A percentile compares a stretch with the other conserved stretches of the same genome.
phyloP scores from a whole-genome alignment of 1,284 basidiomycete species.

The Trichosporon inkin region DNA sequence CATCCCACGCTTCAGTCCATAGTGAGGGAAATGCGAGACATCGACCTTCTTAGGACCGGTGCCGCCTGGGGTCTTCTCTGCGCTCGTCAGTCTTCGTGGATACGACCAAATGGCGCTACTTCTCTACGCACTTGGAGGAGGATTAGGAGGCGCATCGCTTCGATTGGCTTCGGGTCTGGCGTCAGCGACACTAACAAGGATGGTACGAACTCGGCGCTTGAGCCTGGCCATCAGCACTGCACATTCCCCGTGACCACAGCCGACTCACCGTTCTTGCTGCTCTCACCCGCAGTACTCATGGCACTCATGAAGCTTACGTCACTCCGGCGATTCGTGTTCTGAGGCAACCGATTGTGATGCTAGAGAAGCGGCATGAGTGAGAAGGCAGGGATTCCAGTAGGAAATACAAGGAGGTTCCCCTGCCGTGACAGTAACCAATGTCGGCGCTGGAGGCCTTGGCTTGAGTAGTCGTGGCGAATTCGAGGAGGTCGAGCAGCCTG shows the following conservation, averaged over 20 bases:
- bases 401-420: too few relatives aligned
- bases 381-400: too few relatives aligned
- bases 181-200: not conserved
- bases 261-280: slow-evolving; percentile 2
- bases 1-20: slow-evolving; percentile 25
- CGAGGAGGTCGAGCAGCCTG: not conserved
- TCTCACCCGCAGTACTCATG: slow-evolving; percentile 1
- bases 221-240: slow-evolving; percentile 4
- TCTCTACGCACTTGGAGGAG: not conserved
- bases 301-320: too few relatives aligned
- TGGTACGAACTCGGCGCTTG: slow-evolving; percentile 2
- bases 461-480: too few relatives aligned
- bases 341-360: too few relatives aligned
- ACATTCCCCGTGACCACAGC: not conserved
- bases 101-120: not conserved
- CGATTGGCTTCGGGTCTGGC: not conserved
- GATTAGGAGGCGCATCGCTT: not conserved
- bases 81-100: not conserved
- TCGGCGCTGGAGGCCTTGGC: too few relatives aligned
- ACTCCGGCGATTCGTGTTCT: too few relatives aligned
- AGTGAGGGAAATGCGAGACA: slow-evolving; percentile 24
- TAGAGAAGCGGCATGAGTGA: too few relatives aligned
- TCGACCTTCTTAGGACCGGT: slow-evolving; percentile 17
- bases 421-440: too few relatives aligned
- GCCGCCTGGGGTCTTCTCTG: slow-evolving; percentile 4